phyloP scores from a whole-genome alignment of 257 asterid genomes.

The Ehretia macrophylla region DNA sequence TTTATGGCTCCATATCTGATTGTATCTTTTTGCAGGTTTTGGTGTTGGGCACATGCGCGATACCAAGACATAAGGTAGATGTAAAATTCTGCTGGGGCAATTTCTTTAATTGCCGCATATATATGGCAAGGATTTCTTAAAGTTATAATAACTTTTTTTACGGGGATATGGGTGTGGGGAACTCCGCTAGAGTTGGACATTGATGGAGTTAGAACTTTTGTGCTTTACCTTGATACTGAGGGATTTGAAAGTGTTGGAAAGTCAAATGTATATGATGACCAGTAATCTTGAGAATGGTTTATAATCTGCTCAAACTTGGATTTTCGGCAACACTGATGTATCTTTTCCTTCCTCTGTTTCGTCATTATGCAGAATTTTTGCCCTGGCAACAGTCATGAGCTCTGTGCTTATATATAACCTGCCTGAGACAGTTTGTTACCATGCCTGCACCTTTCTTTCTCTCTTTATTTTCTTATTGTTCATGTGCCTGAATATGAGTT shows the following conservation, averaged over 20 bases:
- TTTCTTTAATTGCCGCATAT: neutral
- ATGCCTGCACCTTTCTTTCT: conserved; percentile 23
- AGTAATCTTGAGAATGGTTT: conserved; percentile 38
- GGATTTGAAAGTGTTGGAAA: conserved; percentile 99
- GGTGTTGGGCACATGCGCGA: conserved; percentile 99
- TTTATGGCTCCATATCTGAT: neutral
- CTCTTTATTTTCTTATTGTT: neutral
- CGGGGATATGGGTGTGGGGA: conserved; percentile 99
- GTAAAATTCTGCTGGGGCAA: conserved; percentile 6
- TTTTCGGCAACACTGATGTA: neutral
- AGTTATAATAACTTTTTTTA: conserved; percentile 10
- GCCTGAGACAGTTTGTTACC: conserved; percentile 87
- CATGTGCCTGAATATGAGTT: neutral
- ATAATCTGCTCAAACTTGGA: neutral
- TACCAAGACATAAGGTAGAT: conserved; percentile 89
- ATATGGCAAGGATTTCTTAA: conserved; percentile 1
- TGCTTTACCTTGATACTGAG: conserved; percentile 93
- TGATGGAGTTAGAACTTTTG: conserved; percentile 82
- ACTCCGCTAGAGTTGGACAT: conserved; percentile 68
- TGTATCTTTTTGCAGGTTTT: conserved; percentile 59
- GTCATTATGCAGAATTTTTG: conserved; percentile 65
- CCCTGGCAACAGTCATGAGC: conserved; percentile 93
- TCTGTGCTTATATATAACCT: conserved; percentile 93
- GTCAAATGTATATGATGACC: conserved; percentile 94
- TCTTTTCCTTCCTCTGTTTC: neutral